phyloP scores from a whole-genome alignment of 805 yeast genomes.

The Yamadazyma insecticola region DNA sequence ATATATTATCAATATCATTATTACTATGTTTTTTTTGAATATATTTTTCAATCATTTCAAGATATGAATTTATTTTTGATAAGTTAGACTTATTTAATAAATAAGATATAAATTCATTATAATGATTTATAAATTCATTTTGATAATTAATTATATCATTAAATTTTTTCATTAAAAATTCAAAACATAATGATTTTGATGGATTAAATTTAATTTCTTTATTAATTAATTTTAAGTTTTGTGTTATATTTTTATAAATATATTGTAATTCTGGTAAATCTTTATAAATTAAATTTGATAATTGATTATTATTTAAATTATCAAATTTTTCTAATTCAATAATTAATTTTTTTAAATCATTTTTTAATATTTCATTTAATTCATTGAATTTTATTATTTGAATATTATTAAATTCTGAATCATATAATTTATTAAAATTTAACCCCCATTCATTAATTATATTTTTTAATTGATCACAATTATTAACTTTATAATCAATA shows the following conservation, averaged over 20 bases:
- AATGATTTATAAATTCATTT: not conserved
- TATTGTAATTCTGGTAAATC: slow-evolving; percentile 6
- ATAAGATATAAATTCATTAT: slow-evolving; percentile 3
- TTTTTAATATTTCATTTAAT: too few species aligned
- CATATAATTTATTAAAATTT: too few species aligned
- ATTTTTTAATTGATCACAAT: too few species aligned
- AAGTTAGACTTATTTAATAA: slow-evolving; percentile 3
- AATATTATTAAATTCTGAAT: too few species aligned
- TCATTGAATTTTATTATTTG: too few species aligned
- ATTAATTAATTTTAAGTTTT: slow-evolving; percentile 4
- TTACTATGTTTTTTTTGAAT: slow-evolving; percentile 1
- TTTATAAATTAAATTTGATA: slow-evolving; percentile 6
- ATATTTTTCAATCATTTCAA: slow-evolving; percentile 6
- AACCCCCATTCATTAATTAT: too few species aligned
- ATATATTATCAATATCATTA: slow-evolving; percentile 4
- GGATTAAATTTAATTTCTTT: slow-evolving; percentile 2
- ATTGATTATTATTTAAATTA: slow-evolving; percentile 3
- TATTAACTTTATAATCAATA: too few species aligned
- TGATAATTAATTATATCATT: slow-evolving; percentile 3
- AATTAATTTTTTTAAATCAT: too few species aligned
- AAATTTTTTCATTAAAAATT: slow-evolving; percentile 4
- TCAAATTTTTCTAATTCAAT: too few species aligned
- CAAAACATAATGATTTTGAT: slow-evolving; percentile 5
- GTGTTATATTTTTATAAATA: slow-evolving; percentile 2
- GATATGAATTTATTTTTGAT: slow-evolving; percentile 5